Base-by-base conservation (phyloP, 306 rosid species). In the Begonia fuchsioides region DNA sequence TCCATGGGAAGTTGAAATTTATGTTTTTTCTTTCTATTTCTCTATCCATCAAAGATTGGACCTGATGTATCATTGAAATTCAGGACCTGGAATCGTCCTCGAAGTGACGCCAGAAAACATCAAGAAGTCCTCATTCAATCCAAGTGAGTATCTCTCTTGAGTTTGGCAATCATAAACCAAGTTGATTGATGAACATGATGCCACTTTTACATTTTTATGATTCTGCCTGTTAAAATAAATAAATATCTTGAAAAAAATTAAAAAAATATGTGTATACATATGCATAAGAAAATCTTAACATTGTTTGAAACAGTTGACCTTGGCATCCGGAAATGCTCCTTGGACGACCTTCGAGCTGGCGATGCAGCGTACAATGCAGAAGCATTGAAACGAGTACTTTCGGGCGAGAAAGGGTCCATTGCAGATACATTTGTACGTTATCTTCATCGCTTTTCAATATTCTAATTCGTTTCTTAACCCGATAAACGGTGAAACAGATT, bases 41-140 rank as follows among this genome's bases (percentile, higher is more conserved):
- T 26, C 8, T 8, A 26, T 3, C 35, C 35, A 26, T 26, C 35
- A 26, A 1, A 26, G 8, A 6, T 26, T 26, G 32, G 32, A 26
- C 5, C 32, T 26, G 35, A 26, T 26, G 35, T 6, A 26, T 26
- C 35, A 38, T 58, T 39, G 61, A 49, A 59, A 53, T 59, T 45
- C 73, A 92, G 98, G 98, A 67, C 94, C 98, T 19, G 94, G 98
- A 63, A 20, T 75, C 32, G 69, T 92, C 66, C 92, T 79, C 57
- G 93, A 85, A 15, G 92, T 92, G 43, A 92, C 93, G 47, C 86
- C 92, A 2, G 76, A 69, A 17, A 72, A 72, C 67, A 70, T 85
- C 13, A 83, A 92, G 13, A 73, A 68, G 72, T 85, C 82, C 71
- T 58, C 78, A 19, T 82, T 82, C 44, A 94, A 92, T 73, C 98